A percentile compares a stretch with the other conserved stretches of the same genome.
These are phyloP conservation scores for Cytospora piceae DNA, from an alignment of 2,329 filamentous ascomycete genomes.

Conservation along the genomic window DNA sequence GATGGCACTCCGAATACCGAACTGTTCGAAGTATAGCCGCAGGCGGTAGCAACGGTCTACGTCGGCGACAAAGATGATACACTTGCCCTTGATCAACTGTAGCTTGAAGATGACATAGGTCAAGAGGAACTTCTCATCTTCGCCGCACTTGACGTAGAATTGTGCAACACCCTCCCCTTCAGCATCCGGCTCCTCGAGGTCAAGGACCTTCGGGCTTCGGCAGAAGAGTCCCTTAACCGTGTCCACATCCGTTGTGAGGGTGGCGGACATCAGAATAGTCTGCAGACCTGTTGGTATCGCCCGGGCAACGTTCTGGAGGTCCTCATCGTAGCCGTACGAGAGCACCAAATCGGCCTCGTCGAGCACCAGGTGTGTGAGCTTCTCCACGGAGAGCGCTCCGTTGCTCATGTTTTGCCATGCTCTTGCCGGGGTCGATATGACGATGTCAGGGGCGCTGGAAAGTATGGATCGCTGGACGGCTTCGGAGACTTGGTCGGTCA, in stretches of 20 bases:
- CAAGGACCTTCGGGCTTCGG: conserved; percentile 75
- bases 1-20: conserved; percentile 90
- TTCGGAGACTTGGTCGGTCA: conserved; percentile 89
- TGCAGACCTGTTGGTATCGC: conserved; percentile 84
- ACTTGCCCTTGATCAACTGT: conserved; percentile 90
- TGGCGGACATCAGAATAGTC: conserved; percentile 92
- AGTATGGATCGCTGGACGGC: conserved; percentile 86
- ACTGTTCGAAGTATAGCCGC: conserved; percentile 95
- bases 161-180: conserved; percentile 79
- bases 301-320: conserved; percentile 78
- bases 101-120: conserved; percentile 95
- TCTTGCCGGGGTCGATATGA: conserved; percentile 88
- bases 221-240: conserved; percentile 85
- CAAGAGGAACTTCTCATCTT: conserved; percentile 95
- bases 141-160: conserved; percentile 88
- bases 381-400: conserved; percentile 70
- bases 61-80: conserved; percentile 73
- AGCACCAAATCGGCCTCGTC: conserved; percentile 94
- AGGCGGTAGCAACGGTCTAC: conserved; percentile 88
- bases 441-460: conserved; percentile 82
- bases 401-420: conserved; percentile 78
- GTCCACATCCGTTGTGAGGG: conserved; percentile 84
- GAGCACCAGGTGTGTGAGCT: conserved; percentile 78
- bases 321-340: conserved; percentile 92
- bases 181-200: conserved; percentile 81